These are phyloP conservation scores for Leptoxyphium fumago DNA, from an alignment of 2,329 filamentous ascomycete species.

Conservation along the genomic window DNA sequence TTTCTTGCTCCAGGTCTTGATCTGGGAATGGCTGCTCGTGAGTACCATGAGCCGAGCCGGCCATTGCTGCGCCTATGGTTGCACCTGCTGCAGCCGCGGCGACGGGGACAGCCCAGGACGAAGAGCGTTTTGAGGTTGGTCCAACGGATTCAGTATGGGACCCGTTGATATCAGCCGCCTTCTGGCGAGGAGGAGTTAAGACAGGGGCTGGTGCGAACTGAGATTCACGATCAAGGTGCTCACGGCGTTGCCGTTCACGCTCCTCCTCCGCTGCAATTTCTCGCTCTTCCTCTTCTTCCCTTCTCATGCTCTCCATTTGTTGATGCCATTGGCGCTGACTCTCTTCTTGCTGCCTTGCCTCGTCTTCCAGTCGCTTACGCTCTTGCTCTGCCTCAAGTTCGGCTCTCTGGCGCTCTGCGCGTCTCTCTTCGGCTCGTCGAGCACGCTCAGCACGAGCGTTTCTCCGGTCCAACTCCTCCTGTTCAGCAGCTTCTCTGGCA, in stretches of 20 bases:
- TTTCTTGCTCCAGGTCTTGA: slow-evolving; percentile 3
- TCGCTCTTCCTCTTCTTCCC: slow-evolving; percentile 6
- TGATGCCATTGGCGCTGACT: slow-evolving; percentile 1
- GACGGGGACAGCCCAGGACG: slow-evolving; percentile 23
- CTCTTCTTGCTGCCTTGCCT: slow-evolving; percentile 4
- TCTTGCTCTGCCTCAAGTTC: neutral
- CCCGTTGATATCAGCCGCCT: neutral
- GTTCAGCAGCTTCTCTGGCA: slow-evolving; percentile 1
- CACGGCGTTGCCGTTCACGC: slow-evolving; percentile 5
- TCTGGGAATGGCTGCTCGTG: slow-evolving; percentile 4
- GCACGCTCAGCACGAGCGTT: neutral
- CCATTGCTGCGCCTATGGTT: slow-evolving; percentile 16
- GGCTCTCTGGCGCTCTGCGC: slow-evolving; percentile 4
- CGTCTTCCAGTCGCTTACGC: slow-evolving; percentile 10
- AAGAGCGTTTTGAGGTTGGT: neutral
- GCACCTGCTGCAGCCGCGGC: slow-evolving; percentile 21
- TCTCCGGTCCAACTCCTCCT: slow-evolving; percentile 11
- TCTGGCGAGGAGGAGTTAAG: slow-evolving; percentile 5
- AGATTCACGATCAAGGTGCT: slow-evolving; percentile 1
- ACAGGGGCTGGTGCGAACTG: neutral
- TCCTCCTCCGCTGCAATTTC: slow-evolving; percentile 3
- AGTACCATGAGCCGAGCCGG: slow-evolving; percentile 11
- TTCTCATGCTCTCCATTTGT: neutral
- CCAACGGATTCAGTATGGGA: neutral
- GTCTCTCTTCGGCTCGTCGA: slow-evolving; percentile 5